Conservation (phyloP, 257 asterid species). For the Linderniella brevidens region DNA sequence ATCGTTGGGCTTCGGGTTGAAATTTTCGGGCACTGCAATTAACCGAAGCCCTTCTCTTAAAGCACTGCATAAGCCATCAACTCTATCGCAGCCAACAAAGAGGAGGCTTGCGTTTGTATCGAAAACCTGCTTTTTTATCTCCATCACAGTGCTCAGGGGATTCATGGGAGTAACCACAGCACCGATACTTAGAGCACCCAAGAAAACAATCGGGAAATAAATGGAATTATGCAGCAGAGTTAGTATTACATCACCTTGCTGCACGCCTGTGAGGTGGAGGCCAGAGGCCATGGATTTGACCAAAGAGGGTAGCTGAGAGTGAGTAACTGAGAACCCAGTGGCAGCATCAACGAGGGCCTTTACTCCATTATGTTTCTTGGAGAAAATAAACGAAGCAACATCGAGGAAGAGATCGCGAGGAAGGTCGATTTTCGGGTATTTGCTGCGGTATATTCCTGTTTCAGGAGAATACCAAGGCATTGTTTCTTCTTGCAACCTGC, state of each 20-base stretch:
- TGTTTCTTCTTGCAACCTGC: too few species aligned
- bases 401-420: constrained; percentile 57
- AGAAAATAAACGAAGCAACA: constrained; percentile 52
- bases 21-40: constrained; percentile 42
- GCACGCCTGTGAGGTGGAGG: constrained; percentile 41
- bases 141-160: constrained; percentile 41
- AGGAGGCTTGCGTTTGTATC: constrained; percentile 35
- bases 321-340: constrained; percentile 44
- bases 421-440: constrained; percentile 26
- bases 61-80: constrained; percentile 18
- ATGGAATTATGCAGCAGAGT: constrained; percentile 56
- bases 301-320: constrained; percentile 28
- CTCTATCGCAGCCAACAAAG: constrained; percentile 22
- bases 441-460: constrained; percentile 59
- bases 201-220: constrained; percentile 40
- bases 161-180: constrained; percentile 52
- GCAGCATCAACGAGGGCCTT: constrained; percentile 53
- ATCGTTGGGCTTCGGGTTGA: constrained; percentile 8
- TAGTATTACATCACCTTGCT: constrained; percentile 50
- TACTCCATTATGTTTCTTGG: constrained; percentile 35
- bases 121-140: constrained; percentile 38
- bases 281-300: constrained; percentile 63
- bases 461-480: constrained; percentile 34
- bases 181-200: constrained; percentile 53
- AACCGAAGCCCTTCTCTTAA: constrained; percentile 26